Conservation (phyloP, 2,329 filamentous ascomycete genomes). For the Arthrinium phaeospermum region DNA sequence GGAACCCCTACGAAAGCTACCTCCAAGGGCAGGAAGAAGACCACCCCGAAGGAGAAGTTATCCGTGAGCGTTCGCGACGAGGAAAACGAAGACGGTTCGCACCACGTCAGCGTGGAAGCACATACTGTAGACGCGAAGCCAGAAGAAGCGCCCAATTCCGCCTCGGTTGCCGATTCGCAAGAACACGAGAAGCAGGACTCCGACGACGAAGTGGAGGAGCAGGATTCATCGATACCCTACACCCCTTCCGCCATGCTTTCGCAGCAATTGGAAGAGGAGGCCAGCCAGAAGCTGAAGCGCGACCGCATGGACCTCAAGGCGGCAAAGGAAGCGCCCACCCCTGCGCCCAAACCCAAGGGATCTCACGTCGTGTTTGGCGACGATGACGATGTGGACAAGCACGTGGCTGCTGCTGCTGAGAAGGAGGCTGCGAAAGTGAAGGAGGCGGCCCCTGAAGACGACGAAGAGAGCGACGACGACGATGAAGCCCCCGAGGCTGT, state of each 20-base stretch:
- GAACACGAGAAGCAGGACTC: slow-evolving; percentile 20
- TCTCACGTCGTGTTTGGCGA: slow-evolving; percentile 40
- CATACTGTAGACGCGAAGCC: slow-evolving; percentile 25
- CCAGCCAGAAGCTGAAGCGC: slow-evolving; percentile 34
- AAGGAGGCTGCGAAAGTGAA: slow-evolving; percentile 20
- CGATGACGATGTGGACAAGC: slow-evolving; percentile 40
- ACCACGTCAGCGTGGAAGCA: slow-evolving; percentile 31
- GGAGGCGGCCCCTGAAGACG: slow-evolving; percentile 31
- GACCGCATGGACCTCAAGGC: slow-evolving; percentile 20
- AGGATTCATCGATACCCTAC: slow-evolving; percentile 21
- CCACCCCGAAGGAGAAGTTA: slow-evolving; percentile 32
- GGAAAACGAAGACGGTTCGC: slow-evolving; percentile 7
- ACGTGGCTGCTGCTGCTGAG: slow-evolving; percentile 35
- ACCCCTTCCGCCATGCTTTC: slow-evolving; percentile 35
- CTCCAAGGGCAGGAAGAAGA: slow-evolving; percentile 17
- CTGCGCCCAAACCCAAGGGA: slow-evolving; percentile 27
- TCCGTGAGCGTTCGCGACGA: slow-evolving; percentile 31
- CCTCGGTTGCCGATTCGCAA: slow-evolving; percentile 33
- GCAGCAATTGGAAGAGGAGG: slow-evolving; percentile 40
- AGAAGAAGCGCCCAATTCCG: slow-evolving; percentile 27
- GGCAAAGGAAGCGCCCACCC: slow-evolving; percentile 19
- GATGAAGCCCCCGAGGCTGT: slow-evolving; percentile 65
- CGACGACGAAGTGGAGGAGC: slow-evolving; percentile 21
- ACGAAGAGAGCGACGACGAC: slow-evolving; percentile 51
- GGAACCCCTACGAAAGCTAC: slow-evolving; percentile 6